Base-by-base conservation (phyloP, 768 basidiomycete genomes). In the Hypholoma sublateritium region DNA sequence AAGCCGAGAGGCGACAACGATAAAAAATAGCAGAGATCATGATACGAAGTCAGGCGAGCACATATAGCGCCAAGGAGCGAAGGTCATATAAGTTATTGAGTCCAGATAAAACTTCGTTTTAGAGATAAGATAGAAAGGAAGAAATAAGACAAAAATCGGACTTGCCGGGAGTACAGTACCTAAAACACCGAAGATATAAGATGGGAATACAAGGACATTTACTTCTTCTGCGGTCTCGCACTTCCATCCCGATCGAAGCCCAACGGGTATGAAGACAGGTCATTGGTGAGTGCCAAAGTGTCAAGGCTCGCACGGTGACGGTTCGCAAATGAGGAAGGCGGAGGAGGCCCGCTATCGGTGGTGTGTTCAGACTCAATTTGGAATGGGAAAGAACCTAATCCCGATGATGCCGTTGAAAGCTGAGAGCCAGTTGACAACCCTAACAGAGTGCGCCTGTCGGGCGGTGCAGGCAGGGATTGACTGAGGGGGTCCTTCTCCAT, bases 361-460 rank as follows among this genome's bases (percentile, higher is more conserved):
- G 65, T 71, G 39, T 68, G 69, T 54, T 85, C 85, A 32, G 85
- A 77, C 61, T 91, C 89, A 65, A 93, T 90, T 59, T 92, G 89
- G 82, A 93, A 93, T 37, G 91, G 86, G 79, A 91, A 93, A 22
- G 87, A 88, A 16, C 87, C 88, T 39, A 93, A 75, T n/a, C 90
- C 91, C 22, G 88, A 86, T 19, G 89, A 89, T 34, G 85, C 82
- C 4, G 89, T 88, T 11, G 91, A 91, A 34, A 88, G 67, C 67
- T 89, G 83, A n/a, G 88, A 91, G 9, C 77, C 86, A 4, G 85
- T 87, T 12, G 90, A 91, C 74, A 91, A 72, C 25, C 88, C 88
- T n/a, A 89, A 74, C 6, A 49, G 47, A 17, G 77, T 75, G 48
- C 76, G 82, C 57, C 90, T 76, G 64, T 78, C 77, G 3, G 88